Evolutionary conservation across 177 flowering plant genomes (phyloP).

Genomic region (Vitis hybrid): DNA sequence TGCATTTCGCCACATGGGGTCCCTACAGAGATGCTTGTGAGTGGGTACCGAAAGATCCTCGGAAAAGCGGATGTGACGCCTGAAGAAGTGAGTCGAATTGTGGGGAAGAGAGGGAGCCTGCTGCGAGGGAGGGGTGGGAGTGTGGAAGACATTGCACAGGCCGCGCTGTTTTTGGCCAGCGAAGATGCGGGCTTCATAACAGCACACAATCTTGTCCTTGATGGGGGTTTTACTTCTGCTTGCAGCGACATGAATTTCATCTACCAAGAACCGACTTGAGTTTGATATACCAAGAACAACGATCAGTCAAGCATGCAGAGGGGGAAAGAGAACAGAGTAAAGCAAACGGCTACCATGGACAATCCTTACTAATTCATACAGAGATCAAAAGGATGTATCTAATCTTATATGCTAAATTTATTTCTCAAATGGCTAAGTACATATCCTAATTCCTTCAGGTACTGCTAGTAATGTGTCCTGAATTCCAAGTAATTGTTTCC

Average conservation of each 20-base stretch:
- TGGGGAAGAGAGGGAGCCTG: constrained; percentile 52
- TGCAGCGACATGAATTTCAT: constrained; percentile 33
- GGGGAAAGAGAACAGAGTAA: no score
- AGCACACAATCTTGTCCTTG: constrained; percentile 77
- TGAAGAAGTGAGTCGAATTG: constrained; percentile 46
- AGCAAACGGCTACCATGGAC: no score
- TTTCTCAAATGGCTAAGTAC: no score
- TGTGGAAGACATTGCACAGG: constrained; percentile 61
- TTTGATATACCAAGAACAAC: constrained; percentile 37
- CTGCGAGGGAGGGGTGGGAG: constrained; percentile 53
- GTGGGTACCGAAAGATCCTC: constrained; percentile 31
- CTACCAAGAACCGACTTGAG: constrained; percentile 34
- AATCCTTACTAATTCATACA: no score
- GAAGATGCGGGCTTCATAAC: constrained; percentile 77
- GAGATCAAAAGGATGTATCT: no score
- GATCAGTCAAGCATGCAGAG: no score
- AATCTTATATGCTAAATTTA: no score
- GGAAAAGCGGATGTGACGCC: constrained; percentile 34
- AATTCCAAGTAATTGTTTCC: no score
- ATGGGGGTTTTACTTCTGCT: constrained; percentile 80
- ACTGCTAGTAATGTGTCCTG: no score
- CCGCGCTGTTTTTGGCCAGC: constrained; percentile 68
- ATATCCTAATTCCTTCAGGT: no score
- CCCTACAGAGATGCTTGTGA: constrained; percentile 67
- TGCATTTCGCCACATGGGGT: constrained; percentile 90